phyloP scores from a whole-genome alignment of 2,329 filamentous ascomycete genomes.

The Cladosporium sp. region DNA sequence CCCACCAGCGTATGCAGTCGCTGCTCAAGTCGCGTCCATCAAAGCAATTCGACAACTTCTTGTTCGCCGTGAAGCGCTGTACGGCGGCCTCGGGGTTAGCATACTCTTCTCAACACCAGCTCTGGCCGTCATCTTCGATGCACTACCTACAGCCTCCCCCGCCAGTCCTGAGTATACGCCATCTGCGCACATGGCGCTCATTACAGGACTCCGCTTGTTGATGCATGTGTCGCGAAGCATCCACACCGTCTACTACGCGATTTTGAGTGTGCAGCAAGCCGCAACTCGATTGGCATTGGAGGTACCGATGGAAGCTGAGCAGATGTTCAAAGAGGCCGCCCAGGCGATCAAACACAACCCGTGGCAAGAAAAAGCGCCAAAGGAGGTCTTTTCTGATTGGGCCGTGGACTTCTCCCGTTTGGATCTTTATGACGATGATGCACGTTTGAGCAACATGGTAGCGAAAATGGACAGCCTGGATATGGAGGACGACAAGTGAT shows the following conservation, averaged over 20 bases:
- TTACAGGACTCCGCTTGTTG: not conserved
- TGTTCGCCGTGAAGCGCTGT: not conserved
- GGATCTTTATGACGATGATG: not conserved
- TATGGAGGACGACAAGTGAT: not conserved
- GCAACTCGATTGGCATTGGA: not conserved
- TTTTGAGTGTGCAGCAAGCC: not conserved
- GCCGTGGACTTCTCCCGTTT: not conserved
- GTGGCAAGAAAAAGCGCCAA: not conserved
- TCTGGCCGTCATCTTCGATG: not conserved
- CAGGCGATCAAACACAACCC: not conserved
- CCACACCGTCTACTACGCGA: not conserved
- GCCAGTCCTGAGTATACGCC: not conserved
- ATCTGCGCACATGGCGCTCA: not conserved
- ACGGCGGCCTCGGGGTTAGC: not conserved
- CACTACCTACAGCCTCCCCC: not conserved
- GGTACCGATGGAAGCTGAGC: not conserved
- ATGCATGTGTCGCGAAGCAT: not conserved
- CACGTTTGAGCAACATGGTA: not conserved
- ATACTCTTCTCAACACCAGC: not conserved
- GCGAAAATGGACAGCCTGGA: not conserved
- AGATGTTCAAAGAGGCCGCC: not conserved
- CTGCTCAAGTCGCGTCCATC: not conserved
- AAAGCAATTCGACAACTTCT: not conserved
- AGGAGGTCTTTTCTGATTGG: not conserved
- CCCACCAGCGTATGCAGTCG: not conserved